Evolutionary conservation across 305 asterid genomes (phyloP).

Genomic region (Lippia alba): DNA sequence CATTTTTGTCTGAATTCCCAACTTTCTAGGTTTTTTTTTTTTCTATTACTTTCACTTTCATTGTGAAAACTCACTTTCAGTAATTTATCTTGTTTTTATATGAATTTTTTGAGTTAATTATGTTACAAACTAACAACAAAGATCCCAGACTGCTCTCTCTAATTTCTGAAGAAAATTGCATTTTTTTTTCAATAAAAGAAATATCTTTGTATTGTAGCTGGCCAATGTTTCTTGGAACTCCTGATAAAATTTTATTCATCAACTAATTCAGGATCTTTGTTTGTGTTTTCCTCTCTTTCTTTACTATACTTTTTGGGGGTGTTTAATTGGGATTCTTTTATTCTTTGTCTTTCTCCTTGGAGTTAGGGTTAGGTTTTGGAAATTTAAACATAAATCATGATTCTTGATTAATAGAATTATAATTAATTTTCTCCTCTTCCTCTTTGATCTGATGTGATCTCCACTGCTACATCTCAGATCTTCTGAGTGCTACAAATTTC

Average conservation of each 20-base stretch:
- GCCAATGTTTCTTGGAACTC: too few species aligned
- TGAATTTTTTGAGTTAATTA: not conserved
- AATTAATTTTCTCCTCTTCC: not conserved
- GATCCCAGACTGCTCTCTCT: not conserved
- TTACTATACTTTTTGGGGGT: not conserved
- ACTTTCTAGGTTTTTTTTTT: constrained; percentile 41
- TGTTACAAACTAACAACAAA: not conserved
- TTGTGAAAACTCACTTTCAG: constrained; percentile 16
- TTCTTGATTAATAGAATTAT: not conserved
- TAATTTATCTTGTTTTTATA: constrained; percentile 3
- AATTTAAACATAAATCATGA: not conserved
- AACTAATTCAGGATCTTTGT: constrained; percentile 7
- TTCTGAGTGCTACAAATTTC: not conserved
- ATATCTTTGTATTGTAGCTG: not conserved
- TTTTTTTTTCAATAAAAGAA: not conserved
- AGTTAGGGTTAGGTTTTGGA: constrained; percentile 43
- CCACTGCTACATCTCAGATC: constrained; percentile 27
- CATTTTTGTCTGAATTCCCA: constrained; percentile 3
- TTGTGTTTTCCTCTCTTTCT: not conserved
- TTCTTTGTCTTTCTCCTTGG: constrained; percentile 13
- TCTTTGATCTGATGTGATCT: not conserved
- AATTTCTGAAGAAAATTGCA: not conserved
- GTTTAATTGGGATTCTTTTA: not conserved
- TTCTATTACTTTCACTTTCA: not conserved
- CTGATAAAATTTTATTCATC: not conserved